Base-by-base conservation (phyloP, 2,329 filamentous ascomycete genomes). In the Beauveria brongniartii region DNA sequence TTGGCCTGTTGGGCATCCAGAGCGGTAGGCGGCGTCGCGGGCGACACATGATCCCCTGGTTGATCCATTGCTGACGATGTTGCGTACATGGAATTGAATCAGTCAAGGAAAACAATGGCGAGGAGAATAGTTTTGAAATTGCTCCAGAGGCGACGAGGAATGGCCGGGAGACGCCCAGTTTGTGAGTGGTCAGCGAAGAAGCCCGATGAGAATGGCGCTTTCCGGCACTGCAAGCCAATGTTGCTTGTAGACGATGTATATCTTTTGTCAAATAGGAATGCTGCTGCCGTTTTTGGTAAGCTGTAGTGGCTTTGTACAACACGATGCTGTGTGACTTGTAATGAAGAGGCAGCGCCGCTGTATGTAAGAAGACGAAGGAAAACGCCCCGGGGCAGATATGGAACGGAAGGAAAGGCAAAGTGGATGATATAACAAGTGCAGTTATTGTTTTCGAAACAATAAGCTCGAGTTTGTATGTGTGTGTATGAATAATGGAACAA, bases 61-160 rank as follows among this genome's bases (percentile, higher is more conserved):
- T 37, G 59, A 44, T 61, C 52, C 59, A 61, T 61, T 30, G 59
- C n/a, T 18, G 59, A 44, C 5, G 52, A 30, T 34, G 37, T 43
- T 8, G 44, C 24, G 34, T 51, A 51, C 34, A 61, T 56, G 34
- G 20, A 51, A 30, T 8, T 30, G 9, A 10, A 30, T 30, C 28
- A 9, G 28, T 30, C 28, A 30, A 30, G 28, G 9, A 10, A 10
- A 30, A 30, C 2, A 10, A 30, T 30, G 8, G 28, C 28, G 28
- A 30, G 28, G 8, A 30, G 2, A 30, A 30, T 30, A 30, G 28
- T 30, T 30, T 30, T 30, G 28, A 30, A 30, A 30, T 30, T 22
- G 28, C 28, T 30, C 28, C 2, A 3, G 8, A 10, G 28, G 28
- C 9, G 28, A 30, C 28, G 28, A 10, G 28, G 28, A 30, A 30